Conservation (phyloP, 2,329 filamentous ascomycete species). For the Claviceps spartinae region DNA sequence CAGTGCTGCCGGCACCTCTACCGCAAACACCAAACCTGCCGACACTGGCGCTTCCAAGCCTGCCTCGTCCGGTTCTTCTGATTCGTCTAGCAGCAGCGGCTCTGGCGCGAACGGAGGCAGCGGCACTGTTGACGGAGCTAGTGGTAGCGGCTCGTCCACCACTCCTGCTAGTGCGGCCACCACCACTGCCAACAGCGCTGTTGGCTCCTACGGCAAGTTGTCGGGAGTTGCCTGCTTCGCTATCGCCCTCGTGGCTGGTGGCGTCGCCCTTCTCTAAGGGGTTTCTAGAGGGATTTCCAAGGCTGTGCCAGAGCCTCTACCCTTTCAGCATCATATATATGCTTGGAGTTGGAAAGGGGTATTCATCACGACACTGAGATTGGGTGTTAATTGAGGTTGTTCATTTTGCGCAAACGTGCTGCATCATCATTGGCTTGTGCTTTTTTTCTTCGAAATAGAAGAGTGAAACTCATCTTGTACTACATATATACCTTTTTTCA, state of each 20-base stretch:
- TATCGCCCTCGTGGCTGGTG: slow-evolving; percentile 7
- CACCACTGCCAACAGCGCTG: neutral
- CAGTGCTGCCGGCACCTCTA: slow-evolving; percentile 2
- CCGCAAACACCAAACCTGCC: slow-evolving; percentile 4
- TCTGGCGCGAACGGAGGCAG: slow-evolving; percentile 3
- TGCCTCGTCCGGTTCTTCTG: slow-evolving; percentile 3
- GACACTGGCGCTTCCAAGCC: slow-evolving; percentile 2
- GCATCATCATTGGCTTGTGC: neutral
- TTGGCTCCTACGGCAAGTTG: slow-evolving; percentile 4
- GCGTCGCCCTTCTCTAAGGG: slow-evolving; percentile 7
- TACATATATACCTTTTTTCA: too few relatives aligned
- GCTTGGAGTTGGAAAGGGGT: neutral
- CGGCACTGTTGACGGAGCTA: neutral
- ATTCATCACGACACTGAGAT: neutral
- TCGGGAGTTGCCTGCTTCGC: slow-evolving; percentile 9
- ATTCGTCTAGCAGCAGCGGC: neutral
- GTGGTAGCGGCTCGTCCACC: neutral
- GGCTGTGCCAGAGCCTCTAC: neutral
- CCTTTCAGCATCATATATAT: slow-evolving; percentile 2
- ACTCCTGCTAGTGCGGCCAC: neutral
- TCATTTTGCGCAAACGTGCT: neutral
- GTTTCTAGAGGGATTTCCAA: neutral
- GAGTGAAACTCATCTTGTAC: too few relatives aligned
- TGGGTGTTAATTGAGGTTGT: neutral
- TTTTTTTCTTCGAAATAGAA: neutral